A percentile compares a stretch with the other conserved stretches of the same genome.
Evolutionary conservation across 73 alveolate species (phyloP).

Genomic region (Paramecium sexaurelia): DNA sequence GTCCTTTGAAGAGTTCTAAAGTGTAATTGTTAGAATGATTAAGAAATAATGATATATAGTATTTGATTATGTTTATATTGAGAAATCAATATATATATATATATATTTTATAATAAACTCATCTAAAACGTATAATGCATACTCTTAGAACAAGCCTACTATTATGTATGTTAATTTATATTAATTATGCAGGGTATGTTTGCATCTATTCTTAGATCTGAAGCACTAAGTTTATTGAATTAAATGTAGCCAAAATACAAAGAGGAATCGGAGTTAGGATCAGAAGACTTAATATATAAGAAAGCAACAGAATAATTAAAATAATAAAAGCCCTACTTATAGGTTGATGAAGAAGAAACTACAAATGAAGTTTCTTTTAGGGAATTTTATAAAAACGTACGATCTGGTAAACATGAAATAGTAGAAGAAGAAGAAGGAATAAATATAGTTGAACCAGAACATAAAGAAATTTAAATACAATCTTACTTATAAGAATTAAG

Average conservation of each 20-base stretch:
- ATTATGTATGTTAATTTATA: neutral
- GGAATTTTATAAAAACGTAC: neutral
- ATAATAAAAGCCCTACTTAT: neutral
- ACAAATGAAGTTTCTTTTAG: neutral
- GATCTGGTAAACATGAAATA: neutral
- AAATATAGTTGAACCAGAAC: neutral
- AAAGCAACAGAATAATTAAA: constrained; percentile 3
- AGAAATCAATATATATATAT: neutral
- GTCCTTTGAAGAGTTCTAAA: neutral
- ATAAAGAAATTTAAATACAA: neutral
- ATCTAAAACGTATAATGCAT: neutral
- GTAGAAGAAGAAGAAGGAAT: neutral
- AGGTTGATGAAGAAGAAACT: neutral
- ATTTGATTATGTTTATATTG: neutral
- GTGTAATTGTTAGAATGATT: neutral
- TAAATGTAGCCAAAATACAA: neutral
- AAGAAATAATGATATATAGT: neutral
- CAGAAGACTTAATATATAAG: constrained; percentile 3
- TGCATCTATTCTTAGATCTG: neutral
- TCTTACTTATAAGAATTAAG: neutral
- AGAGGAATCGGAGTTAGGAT: neutral
- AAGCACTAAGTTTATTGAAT: neutral
- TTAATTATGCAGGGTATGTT: neutral
- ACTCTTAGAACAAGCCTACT: neutral
- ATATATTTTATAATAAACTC: neutral